Base-by-base conservation (phyloP, 2,329 filamentous ascomycete species). In the Penicillium hordei region DNA sequence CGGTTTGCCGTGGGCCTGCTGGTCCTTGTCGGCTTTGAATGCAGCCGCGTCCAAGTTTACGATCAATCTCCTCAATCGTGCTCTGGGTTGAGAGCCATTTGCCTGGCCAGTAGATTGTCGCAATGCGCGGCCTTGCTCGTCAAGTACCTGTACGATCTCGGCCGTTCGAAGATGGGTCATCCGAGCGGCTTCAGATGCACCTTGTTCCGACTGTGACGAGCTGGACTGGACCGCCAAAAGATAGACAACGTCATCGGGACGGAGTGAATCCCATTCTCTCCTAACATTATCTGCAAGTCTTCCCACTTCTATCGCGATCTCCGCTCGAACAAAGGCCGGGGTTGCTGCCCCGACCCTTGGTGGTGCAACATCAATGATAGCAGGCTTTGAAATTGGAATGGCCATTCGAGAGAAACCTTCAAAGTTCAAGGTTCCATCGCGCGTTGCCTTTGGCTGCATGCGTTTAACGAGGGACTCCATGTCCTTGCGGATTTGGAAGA, bases 401-500 rank as follows among this genome's bases (percentile, higher is more conserved):
- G 92, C 93, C 93, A 97, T 96, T 67, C 87, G 91, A 2, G 93
- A 95, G 67, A 90, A 92, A 0, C 94, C 93, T 13, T 88, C 82
- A 70, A 97, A 97, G 5, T 78, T 81, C 0, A 81, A 76, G 39
- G 84, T 88, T 61, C 88, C 89, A 38, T 84, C 80, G 40, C 83
- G 83, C 58, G 81, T 82, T 23, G 78, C 70, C 63, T 87, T 85
- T 2, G 93, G 93, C 63, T 89, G 86, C 59, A 99, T 78, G 45
- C 91, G 87, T 69, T 89, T 90, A 50, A 97, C 72, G 7, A 89
- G 86, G 48, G 90, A 85, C 71, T 96, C 91, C 57, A 99, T 86
- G 71, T 99, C 91, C 69, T 92, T 93, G 45, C 92, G 86, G 59
- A 99, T 93, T 59, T 91, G 90, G 72, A 95, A 97, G 72, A 97